Evolutionary conservation across 2,329 filamentous ascomycete genomes (phyloP), one percentile per base, ranked within the genome.

Genomic region (Colletotrichum spinosum): DNA sequence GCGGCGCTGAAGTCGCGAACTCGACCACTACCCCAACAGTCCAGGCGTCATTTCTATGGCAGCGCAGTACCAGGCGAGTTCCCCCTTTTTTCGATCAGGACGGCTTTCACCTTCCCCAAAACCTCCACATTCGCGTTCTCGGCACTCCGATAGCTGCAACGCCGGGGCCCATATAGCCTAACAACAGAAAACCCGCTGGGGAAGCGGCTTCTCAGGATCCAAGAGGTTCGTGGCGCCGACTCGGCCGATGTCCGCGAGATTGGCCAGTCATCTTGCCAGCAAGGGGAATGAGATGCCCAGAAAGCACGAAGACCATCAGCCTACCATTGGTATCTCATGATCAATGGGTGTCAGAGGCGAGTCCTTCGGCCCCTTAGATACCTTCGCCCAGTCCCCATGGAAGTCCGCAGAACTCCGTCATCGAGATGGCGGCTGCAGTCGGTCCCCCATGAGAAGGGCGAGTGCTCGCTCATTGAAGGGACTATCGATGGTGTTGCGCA

Each of bases 321-420:
- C n/a, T 70, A 77, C 75, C 71, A 77, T 70, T 2, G 76, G 75
- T 0, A 77, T 67, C 13, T 72, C 65, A 12, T 74, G 68, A 33
- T 75, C 59, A 0, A 68, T 42, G 0, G 74, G 74, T 0, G 73
- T 70, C 5, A 74, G 42, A 10, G 61, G 55, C 0, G 73, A 77
- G 38, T 74, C 53, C 8, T 72, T 65, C 10, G 69, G 61, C 0
- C 61, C 65, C 50, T 69, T 39, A 0, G 70, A 55, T 3, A 56
- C 59, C 8, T 41, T 48, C 7, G 53, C 25, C 68, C 66, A 72
- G 15, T 58, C 63, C 51, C 70, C 63, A 4, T 51, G 50, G 55
- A 68, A 71, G 49, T 65, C 69, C 35, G 25, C 25, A 25, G 25
- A 25, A 25, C 25, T 25, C 25, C 4, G 25, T 25, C 4, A 5